phyloP scores from a whole-genome alignment of 1,284 basidiomycete genomes.

The Golubevia sp. region DNA sequence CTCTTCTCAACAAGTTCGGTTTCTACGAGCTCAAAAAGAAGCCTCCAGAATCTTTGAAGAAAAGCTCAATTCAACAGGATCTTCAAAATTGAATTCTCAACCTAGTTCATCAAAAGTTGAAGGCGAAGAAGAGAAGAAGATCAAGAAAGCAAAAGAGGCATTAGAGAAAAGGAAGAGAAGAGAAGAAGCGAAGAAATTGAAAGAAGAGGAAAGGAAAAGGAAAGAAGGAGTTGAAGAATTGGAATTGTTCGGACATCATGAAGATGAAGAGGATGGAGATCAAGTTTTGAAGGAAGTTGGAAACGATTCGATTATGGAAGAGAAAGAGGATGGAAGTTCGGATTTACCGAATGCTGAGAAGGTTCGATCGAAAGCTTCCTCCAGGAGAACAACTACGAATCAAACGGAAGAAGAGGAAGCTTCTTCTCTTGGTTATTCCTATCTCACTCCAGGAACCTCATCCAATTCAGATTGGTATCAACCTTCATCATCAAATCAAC shows the following conservation, averaged over 20 bases:
- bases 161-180: constrained; percentile 65
- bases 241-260: neutral
- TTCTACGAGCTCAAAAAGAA: constrained; percentile 13
- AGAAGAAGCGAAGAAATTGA: constrained; percentile 68
- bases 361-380: neutral
- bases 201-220: constrained; percentile 63
- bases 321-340: constrained; percentile 6
- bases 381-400: neutral
- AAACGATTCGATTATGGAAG: neutral
- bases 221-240: constrained; percentile 55
- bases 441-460: neutral
- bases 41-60: constrained; percentile 66
- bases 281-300: constrained; percentile 25
- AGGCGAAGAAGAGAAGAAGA: constrained; percentile 62
- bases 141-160: constrained; percentile 65
- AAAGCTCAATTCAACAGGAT: constrained; percentile 41
- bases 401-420: constrained; percentile 8
- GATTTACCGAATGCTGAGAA: constrained; percentile 1
- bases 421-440: constrained; percentile 5
- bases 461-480: constrained; percentile 3
- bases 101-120: constrained; percentile 65
- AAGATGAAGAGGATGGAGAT: constrained; percentile 17
- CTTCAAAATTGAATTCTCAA: constrained; percentile 64
- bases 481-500: constrained; percentile 2
- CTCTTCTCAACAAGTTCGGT: no score